Percentiles rank a stretch among this genome's conserved stretches.
phyloP scores from a whole-genome alignment of 2,329 filamentous ascomycete species.

The Aspergillus costaricaensis region DNA sequence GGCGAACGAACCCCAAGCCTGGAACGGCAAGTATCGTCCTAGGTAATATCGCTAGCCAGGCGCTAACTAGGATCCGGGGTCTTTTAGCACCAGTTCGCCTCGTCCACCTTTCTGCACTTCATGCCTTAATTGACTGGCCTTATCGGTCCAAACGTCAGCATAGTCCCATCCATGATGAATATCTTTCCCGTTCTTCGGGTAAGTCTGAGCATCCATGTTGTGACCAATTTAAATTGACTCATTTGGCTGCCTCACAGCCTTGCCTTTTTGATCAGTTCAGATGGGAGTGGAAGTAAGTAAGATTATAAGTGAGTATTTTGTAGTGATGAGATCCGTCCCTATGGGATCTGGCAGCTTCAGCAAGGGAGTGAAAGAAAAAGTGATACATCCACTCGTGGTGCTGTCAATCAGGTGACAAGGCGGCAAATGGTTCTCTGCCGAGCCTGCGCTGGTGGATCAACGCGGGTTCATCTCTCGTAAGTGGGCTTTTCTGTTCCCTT shows the following conservation, averaged over 20 bases:
- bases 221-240: too few species aligned
- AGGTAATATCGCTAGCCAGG: slow-evolving; percentile 21
- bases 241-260: too few species aligned
- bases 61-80: slow-evolving; percentile 25
- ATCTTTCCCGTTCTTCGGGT: not conserved
- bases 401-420: slow-evolving; percentile 12
- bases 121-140: slow-evolving; percentile 14
- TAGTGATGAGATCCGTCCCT: not conserved
- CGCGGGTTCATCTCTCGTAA: slow-evolving; percentile 19
- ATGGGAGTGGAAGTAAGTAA: too few species aligned
- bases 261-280: not conserved
- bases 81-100: slow-evolving; percentile 24
- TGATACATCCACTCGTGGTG: slow-evolving; percentile 20
- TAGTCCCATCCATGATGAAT: slow-evolving; percentile 7
- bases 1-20: slow-evolving; percentile 27
- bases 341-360: not conserved
- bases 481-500: slow-evolving; percentile 2
- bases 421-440: slow-evolving; percentile 16
- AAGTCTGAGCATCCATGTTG: not conserved
- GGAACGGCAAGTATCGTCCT: slow-evolving; percentile 24
- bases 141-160: slow-evolving; percentile 7
- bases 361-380: not conserved
- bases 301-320: not conserved
- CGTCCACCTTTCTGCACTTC: slow-evolving; percentile 22
- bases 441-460: slow-evolving; percentile 21